These are phyloP conservation scores for Saccharomyces hybrid DNA, from an alignment of 1,139 yeast species.

Conservation along the genomic window DNA sequence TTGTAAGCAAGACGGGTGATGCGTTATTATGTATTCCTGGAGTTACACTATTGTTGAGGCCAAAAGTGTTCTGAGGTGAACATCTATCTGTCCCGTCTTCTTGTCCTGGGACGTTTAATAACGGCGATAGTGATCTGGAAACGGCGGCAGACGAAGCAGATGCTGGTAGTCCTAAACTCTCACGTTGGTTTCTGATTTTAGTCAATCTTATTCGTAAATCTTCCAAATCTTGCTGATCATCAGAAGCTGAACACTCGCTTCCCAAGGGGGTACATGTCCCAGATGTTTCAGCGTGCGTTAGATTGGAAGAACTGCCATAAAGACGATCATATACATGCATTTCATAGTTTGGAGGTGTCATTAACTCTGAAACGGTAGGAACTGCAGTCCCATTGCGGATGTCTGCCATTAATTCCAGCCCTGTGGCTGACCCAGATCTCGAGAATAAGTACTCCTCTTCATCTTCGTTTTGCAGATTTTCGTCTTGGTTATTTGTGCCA, in stretches of 20 bases:
- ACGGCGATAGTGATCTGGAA: background rate
- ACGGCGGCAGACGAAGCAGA: background rate
- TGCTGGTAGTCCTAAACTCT: background rate
- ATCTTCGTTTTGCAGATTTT: slow-evolving; percentile 10
- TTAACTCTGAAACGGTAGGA: slow-evolving; percentile 16
- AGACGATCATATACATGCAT: slow-evolving; percentile 77
- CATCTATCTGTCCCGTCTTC: background rate
- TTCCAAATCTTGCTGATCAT: background rate
- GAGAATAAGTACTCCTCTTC: slow-evolving; percentile 30
- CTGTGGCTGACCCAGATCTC: slow-evolving; percentile 26
- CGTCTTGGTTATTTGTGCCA: slow-evolving; percentile 14
- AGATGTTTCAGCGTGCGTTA: background rate
- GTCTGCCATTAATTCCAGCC: slow-evolving; percentile 6
- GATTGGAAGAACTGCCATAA: slow-evolving; percentile 50
- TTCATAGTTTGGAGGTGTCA: slow-evolving; percentile 88
- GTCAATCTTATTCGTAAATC: background rate
- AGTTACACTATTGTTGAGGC: background rate
- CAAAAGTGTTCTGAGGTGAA: background rate
- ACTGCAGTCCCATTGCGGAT: slow-evolving; percentile 9
- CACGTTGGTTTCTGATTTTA: background rate
- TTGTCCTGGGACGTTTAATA: background rate
- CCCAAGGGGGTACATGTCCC: background rate
- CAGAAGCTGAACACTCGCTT: background rate
- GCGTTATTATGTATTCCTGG: background rate
- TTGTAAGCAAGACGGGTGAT: background rate